Evolutionary conservation across 2,329 filamentous ascomycete genomes (phyloP).

Genomic region (Rhinocladiella mackenziei): DNA sequence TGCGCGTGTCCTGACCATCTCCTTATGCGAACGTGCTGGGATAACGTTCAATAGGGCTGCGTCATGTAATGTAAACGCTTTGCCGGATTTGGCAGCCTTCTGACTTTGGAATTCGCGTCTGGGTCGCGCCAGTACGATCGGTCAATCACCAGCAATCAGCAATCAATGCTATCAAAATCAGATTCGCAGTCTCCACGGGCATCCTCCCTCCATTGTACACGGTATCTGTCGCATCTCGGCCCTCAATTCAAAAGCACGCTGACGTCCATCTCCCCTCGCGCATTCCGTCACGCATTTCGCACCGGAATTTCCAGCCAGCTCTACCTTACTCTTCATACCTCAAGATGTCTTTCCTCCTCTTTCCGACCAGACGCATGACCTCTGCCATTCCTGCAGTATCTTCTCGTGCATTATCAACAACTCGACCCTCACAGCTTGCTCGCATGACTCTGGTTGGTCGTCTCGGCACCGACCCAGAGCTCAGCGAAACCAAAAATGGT

Average conservation of each 20-base stretch:
- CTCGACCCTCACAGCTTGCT: conserved; percentile 60
- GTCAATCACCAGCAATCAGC: not conserved
- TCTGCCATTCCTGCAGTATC: conserved; percentile 40
- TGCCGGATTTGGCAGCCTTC: conserved; percentile 1
- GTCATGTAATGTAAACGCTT: conserved; percentile 10
- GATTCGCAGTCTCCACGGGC: not conserved
- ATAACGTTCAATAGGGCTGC: conserved; percentile 4
- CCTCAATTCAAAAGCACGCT: not conserved
- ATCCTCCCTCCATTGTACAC: not conserved
- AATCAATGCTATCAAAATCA: not conserved
- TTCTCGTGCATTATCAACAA: conserved; percentile 70
- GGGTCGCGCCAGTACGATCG: not conserved
- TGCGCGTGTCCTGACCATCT: no score
- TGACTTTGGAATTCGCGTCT: conserved; percentile 5
- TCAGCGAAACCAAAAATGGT: conserved; percentile 65
- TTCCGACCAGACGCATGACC: conserved; percentile 50
- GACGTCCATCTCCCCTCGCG: not conserved
- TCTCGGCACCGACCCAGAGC: conserved; percentile 73
- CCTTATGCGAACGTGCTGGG: not conserved
- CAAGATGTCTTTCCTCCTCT: conserved; percentile 35
- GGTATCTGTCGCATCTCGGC: not conserved
- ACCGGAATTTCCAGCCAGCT: not conserved
- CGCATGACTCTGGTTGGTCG: conserved; percentile 84
- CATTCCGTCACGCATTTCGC: conserved; percentile 1
- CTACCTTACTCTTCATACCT: not conserved